Base-by-base conservation (phyloP, 73 alveolate genomes). In the Paramecium primaurelia region DNA sequence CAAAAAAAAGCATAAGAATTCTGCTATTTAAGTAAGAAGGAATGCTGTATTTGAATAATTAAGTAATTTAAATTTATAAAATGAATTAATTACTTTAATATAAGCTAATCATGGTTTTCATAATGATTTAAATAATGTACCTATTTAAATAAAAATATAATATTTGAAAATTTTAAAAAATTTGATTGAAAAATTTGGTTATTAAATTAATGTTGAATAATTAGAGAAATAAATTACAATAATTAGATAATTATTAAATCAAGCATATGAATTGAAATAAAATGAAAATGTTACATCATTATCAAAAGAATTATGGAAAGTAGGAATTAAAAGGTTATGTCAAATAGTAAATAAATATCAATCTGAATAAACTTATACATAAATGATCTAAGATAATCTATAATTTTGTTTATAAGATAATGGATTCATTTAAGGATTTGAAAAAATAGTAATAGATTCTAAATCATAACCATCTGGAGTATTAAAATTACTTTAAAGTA, bases 301-400 rank as follows among this genome's bases (percentile, higher is more conserved):
- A 20, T 20, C 58, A 3, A 80, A 80, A 49, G 91, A 80, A 47
- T 80, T 80, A 80, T 80, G 91, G 91, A 80, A 80, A 11, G 91
- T 80, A 3, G 44, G 58, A 34, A 10, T 45, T 26, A 80, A 80
- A 80, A 80, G 91, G 49, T 47, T 80, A 20, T 25, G 47, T 7
- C 12, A 80, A 80, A 80, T 80, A n/a, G 58, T 80, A 25, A 44
- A 26, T 36, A 40, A 47, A 14, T 80, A 80, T 49, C 51, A 80
- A 1, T 80, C 47, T 42, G 75, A 45, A 26, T n/a, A 40, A 44
- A 9, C 71, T 8, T 49, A 20, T 42, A 49, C 47, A 6, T n/a
- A n/a, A 16, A 26, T 80, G 75, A 34, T 80, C 9, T 16, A 80
- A 80, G 25, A 34, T 3, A 22, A 80, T 45, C 7, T 80, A 25